Base-by-base conservation (phyloP, 2,329 filamentous ascomycete species). In the Fusarium xyrophilum region DNA sequence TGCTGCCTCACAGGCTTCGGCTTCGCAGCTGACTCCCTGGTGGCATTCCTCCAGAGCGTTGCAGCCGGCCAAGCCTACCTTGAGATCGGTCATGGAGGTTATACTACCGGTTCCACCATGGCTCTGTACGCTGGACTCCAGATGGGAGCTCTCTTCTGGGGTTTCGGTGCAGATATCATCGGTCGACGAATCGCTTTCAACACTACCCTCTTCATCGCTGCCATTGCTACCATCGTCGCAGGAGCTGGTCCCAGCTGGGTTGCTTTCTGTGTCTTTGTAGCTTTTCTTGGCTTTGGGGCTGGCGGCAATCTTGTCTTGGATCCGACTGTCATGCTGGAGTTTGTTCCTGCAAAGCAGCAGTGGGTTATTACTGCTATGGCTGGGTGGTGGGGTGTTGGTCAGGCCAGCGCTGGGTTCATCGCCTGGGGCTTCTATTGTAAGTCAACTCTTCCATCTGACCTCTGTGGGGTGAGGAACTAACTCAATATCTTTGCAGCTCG, bases 381-480 rank as follows among this genome's bases (percentile, higher is more conserved):
- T 15, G 36, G 50, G 8, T 60, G 58, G 58, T 60, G 58, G 58
- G 58, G 58, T 7, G 27, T 58, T 28, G 58, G 58, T 4, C 58
- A 60, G 0, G 38, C 58, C 7, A 58, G 56, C 1, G 39, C 58
- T 12, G 53, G 58, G 0, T 60, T 60, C 23, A 30, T 60, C 2
- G 58, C 58, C 0, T 60, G 58, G 58, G 58, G 58, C 0, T 58
- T 40, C 10, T 60, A 60, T 4, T 60, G 57, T 59, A 3, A 43
- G 23, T 5, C 19, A 13, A 10, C 15, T 25, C 23, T 19, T 4
- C 14, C 2, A 3, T n/a, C 23, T 33, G 1, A 10, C 8, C 11
- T 9, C 2, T 1, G 0, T 2, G 12, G 6, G 9, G 5, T 9
- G 1, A 12, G 21, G 2, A 2, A 19, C 54, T 57, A 19, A 53